phyloP scores from a whole-genome alignment of 805 yeast genomes.

The Cyberlindnera petersonii region DNA sequence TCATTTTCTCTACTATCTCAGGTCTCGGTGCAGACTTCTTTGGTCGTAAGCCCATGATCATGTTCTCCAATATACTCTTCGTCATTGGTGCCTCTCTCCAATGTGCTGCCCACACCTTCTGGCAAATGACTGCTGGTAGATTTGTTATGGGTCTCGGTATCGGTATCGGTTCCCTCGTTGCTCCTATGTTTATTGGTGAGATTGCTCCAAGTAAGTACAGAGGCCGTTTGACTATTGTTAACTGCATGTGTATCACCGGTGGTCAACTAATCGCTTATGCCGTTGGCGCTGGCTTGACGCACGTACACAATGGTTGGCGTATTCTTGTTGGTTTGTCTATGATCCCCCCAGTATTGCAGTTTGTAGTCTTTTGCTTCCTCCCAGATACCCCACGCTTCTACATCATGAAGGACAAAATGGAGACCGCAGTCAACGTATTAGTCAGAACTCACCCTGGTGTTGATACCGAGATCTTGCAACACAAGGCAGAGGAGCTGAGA shows the following conservation, averaged over 20 bases:
- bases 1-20: constrained; percentile 71
- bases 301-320: constrained; percentile 86
- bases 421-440: constrained; percentile 64
- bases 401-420: constrained; percentile 63
- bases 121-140: constrained; percentile 92
- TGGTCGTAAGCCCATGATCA: constrained; percentile 82
- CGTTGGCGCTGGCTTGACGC: constrained; percentile 80
- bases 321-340: constrained; percentile 85
- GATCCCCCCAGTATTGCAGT: constrained; percentile 80
- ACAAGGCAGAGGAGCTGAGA: constrained; percentile 64
- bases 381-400: constrained; percentile 96
- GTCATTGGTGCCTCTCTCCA: constrained; percentile 83
- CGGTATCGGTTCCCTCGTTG: constrained; percentile 88
- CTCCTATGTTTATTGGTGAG: constrained; percentile 92
- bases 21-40: constrained; percentile 78
- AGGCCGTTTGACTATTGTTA: constrained; percentile 85
- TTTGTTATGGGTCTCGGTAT: constrained; percentile 95
- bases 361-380: constrained; percentile 71
- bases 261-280: constrained; percentile 95
- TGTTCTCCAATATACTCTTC: constrained; percentile 79
- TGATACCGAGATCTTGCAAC: constrained; percentile 56
- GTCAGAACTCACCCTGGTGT: constrained; percentile 59
- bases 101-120: constrained; percentile 71
- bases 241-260: constrained; percentile 86
- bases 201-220: constrained; percentile 89